phyloP scores from a whole-genome alignment of 1,284 basidiomycete genomes.

The Malassezia psittaci region DNA sequence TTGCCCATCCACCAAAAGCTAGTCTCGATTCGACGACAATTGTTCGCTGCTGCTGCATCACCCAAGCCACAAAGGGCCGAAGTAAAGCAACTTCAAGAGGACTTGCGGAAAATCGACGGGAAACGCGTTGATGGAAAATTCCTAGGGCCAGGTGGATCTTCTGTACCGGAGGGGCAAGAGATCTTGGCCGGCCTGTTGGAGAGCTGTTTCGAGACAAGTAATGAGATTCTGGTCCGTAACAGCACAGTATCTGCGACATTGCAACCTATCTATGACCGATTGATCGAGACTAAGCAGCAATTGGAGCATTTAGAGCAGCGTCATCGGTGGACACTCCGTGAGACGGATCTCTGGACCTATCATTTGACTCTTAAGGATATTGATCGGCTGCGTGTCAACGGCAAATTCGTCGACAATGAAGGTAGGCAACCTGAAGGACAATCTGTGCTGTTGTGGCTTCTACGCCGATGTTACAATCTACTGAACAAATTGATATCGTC shows the following conservation, averaged over 20 bases:
- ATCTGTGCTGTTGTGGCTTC: constrained; percentile 80
- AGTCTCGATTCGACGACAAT: constrained; percentile 74
- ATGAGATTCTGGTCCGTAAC: constrained; percentile 89
- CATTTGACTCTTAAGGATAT: constrained; percentile 88
- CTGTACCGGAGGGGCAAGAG: constrained; percentile 73
- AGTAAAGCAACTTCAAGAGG: constrained; percentile 79
- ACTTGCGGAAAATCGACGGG: constrained; percentile 74
- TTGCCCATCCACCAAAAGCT: constrained; percentile 57
- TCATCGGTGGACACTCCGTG: constrained; percentile 90
- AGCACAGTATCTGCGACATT: constrained; percentile 76
- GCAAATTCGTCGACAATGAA: constrained; percentile 89
- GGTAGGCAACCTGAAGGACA: constrained; percentile 82
- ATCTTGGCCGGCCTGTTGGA: constrained; percentile 68
- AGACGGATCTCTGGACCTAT: constrained; percentile 73
- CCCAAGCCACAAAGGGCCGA: constrained; percentile 73
- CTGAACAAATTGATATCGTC: constrained; percentile 89
- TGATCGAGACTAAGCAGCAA: constrained; percentile 73
- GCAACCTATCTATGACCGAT: constrained; percentile 87
- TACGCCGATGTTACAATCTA: constrained; percentile 88
- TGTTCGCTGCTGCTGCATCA: constrained; percentile 78
- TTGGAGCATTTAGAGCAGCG: constrained; percentile 83
- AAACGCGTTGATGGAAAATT: constrained; percentile 95
- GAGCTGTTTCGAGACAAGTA: constrained; percentile 89
- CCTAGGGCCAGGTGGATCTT: constrained; percentile 74
- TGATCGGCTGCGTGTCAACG: constrained; percentile 89